Evolutionary conservation across 2,329 filamentous ascomycete genomes (phyloP), one percentile per base, ranked within the genome.

Genomic region (Colletotrichum sp.): DNA sequence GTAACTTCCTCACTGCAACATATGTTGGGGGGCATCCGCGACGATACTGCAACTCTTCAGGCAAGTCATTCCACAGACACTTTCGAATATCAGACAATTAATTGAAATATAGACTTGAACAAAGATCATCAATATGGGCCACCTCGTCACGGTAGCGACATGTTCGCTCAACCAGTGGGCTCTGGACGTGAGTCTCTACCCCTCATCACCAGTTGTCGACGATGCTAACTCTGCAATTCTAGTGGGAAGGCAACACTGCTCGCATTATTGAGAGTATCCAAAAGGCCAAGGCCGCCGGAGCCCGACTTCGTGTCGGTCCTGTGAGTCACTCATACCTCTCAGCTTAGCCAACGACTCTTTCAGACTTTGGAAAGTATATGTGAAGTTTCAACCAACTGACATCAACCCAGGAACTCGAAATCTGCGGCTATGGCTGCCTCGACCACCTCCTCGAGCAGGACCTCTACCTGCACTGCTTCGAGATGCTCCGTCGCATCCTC

Each of bases 401-500:
- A 5, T 6, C 12, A 8, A 21, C 55, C 9, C 16, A 82, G 80
- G 91, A 89, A 81, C 84, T 89, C 21, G 88, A 90, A 80, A 86
- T 88, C 60, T 84, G 82, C n/a, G 92, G 92, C 62, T 94, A 76
- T 21, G 75, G 75, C n/a, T 83, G 10, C 39, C 72, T 75, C 18
- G 75, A 73, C 21, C 75, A 66, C 21, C 62, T 77, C 12, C 57
- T 71, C 10, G 91, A 93, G 82, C 83, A 85, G 78, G 93, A 92
- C 81, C 87, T 88, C 18, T 91, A 89, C 80, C 81, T 90, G 6
- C 90, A 93, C 81, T 90, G 89, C 6, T 92, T 91, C 89, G 92
- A 95, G 80, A 89, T 91, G 83, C 87, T 94, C 1, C 86, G 86
- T 13, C 85, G 87, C 64, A 93, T 95, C 75, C 86, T 95, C 24